Percentiles rank a stretch among this genome's conserved stretches.
phyloP scores from a whole-genome alignment of 805 yeast species.

The Dipodascopsis uninucleata region DNA sequence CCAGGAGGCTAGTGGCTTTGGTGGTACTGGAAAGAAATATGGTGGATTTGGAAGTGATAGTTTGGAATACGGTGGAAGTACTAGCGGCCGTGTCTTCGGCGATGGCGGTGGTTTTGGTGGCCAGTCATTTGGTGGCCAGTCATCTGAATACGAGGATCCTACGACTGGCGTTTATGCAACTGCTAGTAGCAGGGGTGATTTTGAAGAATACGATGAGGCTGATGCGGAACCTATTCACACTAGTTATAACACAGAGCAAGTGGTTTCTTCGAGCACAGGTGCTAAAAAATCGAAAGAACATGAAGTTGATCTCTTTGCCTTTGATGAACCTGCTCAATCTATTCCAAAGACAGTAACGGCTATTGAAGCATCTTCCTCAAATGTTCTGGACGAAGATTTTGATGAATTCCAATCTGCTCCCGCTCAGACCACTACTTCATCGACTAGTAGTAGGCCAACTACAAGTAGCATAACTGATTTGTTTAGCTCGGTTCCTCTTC shows the following conservation, averaged over 20 bases:
- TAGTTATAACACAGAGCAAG: conserved; percentile 1
- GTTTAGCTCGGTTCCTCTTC: conserved; percentile 15
- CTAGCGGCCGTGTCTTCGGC: conserved; percentile 39
- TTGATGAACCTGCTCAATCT: conserved; percentile 21
- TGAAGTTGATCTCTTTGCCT: conserved; percentile 28
- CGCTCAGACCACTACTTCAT: conserved; percentile 24
- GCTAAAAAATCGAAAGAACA: conserved; percentile 10
- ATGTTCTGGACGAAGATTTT: conserved; percentile 38
- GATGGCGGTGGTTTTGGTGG: conserved; percentile 40
- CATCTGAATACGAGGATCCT: background rate
- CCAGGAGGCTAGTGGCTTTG: conserved; percentile 35
- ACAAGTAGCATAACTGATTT: conserved; percentile 14
- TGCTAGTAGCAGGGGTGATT: conserved; percentile 11
- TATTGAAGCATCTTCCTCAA: conserved; percentile 11
- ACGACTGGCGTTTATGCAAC: too few relatives aligned
- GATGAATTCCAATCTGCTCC: conserved; percentile 61
- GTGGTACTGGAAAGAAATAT: conserved; percentile 35
- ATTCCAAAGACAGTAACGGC: conserved; percentile 1
- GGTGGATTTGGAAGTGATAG: conserved; percentile 38
- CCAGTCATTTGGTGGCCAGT: background rate
- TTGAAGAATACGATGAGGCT: conserved; percentile 30
- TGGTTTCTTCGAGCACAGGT: too few relatives aligned
- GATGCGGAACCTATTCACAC: conserved; percentile 11
- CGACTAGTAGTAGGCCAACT: conserved; percentile 7
- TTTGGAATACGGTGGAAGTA: conserved; percentile 32